These are phyloP conservation scores for Penicillium janthinellum DNA, from an alignment of 2,329 filamentous ascomycete genomes.

Conservation along the genomic window DNA sequence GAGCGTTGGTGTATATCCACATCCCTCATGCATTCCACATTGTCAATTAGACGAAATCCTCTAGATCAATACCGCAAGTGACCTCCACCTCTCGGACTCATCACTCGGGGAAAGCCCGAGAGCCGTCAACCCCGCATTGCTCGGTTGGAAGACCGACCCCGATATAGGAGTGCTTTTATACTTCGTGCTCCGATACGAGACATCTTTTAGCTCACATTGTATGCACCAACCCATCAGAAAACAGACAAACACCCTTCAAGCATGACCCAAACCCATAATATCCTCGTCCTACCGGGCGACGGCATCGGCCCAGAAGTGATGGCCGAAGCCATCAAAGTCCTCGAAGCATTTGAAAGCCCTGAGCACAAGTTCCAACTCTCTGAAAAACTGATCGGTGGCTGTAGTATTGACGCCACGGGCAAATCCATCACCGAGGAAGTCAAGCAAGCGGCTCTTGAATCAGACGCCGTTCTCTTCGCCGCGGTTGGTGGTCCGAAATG, in stretches of 20 bases:
- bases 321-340: conserved; percentile 57
- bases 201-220: neutral
- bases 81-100: conserved; percentile 5
- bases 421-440: conserved; percentile 75
- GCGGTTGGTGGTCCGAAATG: conserved; percentile 92
- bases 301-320: conserved; percentile 77
- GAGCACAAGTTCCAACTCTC: conserved; percentile 78
- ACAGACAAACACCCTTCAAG: neutral
- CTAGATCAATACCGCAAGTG: neutral
- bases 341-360: conserved; percentile 70
- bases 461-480: conserved; percentile 83
- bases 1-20: too few relatives aligned
- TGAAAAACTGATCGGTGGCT: conserved; percentile 81
- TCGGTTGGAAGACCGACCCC: conserved; percentile 29
- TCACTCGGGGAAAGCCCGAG: conserved; percentile 21
- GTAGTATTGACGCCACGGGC: conserved; percentile 78
- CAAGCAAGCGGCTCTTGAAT: conserved; percentile 73
- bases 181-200: neutral
- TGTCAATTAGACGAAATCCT: neutral
- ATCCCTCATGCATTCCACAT: neutral
- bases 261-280: conserved; percentile 57
- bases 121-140: conserved; percentile 27
- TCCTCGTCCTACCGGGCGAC: conserved; percentile 75
- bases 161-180: conserved; percentile 10
- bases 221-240: neutral